A percentile compares a stretch with the other conserved stretches of the same genome.
Conservation (phyloP, 2,329 filamentous ascomycete species). For the Aspergillus eucalypticola region DNA sequence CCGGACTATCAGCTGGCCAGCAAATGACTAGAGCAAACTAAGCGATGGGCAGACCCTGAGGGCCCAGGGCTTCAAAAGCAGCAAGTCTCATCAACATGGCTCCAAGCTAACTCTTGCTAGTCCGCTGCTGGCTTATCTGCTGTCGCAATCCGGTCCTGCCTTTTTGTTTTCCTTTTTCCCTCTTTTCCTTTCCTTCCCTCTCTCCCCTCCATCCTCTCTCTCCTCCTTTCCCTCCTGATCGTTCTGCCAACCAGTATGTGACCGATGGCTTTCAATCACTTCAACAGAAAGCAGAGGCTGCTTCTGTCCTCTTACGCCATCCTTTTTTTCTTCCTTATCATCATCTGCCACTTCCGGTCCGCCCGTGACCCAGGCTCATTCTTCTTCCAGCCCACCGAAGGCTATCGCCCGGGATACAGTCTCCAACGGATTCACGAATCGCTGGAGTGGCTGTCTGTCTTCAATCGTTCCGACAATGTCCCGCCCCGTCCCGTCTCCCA, state of each 20-base stretch:
- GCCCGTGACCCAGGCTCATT: constrained; percentile 26
- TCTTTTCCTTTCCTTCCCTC: not conserved
- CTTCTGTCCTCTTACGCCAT: constrained; percentile 21
- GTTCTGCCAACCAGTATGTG: not conserved
- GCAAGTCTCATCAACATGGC: not conserved
- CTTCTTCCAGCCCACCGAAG: constrained; percentile 25
- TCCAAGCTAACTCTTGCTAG: not conserved
- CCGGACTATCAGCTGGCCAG: not conserved
- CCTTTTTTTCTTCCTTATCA: constrained; percentile 22
- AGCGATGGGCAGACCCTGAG: constrained; percentile 6
- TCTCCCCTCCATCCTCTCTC: not conserved
- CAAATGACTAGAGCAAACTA: not conserved
- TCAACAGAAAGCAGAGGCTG: constrained; percentile 23
- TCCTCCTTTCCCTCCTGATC: not conserved
- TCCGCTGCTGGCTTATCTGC: constrained; percentile 8
- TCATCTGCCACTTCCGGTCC: constrained; percentile 22
- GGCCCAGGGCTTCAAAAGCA: not conserved
- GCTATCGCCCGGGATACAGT: constrained; percentile 27
- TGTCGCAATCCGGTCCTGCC: not conserved
- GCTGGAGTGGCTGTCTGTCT: constrained; percentile 17
- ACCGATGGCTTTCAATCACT: constrained; percentile 9
- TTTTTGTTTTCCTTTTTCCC: not conserved
- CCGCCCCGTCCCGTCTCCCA: constrained; percentile 1
- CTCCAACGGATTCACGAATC: constrained; percentile 23
- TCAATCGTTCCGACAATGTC: constrained; percentile 15